These are phyloP conservation scores for Aspergillus panamensis DNA, from an alignment of 495 filamentous ascomycete genomes.

Conservation along the genomic window DNA sequence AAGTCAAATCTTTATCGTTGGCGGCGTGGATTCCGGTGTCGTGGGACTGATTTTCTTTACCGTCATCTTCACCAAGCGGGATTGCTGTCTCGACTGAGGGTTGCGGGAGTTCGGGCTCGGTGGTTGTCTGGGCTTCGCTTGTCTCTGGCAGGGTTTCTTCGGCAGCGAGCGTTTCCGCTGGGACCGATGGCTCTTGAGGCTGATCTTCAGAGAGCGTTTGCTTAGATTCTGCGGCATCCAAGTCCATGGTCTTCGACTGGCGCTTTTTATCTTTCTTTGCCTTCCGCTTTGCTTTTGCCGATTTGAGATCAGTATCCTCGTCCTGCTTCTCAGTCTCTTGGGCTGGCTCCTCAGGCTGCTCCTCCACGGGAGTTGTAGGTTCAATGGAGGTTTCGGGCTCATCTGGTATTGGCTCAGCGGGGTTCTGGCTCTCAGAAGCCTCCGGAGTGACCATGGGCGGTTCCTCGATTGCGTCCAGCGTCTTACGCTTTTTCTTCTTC, in stretches of 20 bases:
- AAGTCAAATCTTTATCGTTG: conserved; percentile 41
- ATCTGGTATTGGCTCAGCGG: conserved; percentile 12
- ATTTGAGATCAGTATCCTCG: conserved; percentile 26
- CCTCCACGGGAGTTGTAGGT: conserved; percentile 12
- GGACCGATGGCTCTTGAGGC: conserved; percentile 7
- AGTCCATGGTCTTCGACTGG: conserved; percentile 31
- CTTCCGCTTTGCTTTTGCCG: conserved; percentile 43
- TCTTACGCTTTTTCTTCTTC: conserved; percentile 44
- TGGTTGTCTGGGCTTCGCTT: conserved; percentile 13
- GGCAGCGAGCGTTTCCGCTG: conserved; percentile 7
- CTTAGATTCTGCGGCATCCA: conserved; percentile 5
- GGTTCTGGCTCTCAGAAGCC: conserved; percentile 6
- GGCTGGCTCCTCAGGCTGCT: conserved; percentile 15
- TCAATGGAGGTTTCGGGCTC: neutral
- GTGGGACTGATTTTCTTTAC: conserved; percentile 51
- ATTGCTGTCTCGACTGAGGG: conserved; percentile 31
- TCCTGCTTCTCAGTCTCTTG: conserved; percentile 21
- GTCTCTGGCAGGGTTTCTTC: conserved; percentile 17
- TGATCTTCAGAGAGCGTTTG: conserved; percentile 8
- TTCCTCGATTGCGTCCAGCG: conserved; percentile 17
- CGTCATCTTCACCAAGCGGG: conserved; percentile 46
- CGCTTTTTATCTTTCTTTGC: conserved; percentile 49
- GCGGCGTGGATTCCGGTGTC: conserved; percentile 36
- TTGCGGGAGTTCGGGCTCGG: conserved; percentile 29
- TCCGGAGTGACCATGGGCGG: conserved; percentile 13